These are phyloP conservation scores for Kingdonia uniflora DNA, from an alignment of 164 flowering plant genomes.

Conservation along the genomic window DNA sequence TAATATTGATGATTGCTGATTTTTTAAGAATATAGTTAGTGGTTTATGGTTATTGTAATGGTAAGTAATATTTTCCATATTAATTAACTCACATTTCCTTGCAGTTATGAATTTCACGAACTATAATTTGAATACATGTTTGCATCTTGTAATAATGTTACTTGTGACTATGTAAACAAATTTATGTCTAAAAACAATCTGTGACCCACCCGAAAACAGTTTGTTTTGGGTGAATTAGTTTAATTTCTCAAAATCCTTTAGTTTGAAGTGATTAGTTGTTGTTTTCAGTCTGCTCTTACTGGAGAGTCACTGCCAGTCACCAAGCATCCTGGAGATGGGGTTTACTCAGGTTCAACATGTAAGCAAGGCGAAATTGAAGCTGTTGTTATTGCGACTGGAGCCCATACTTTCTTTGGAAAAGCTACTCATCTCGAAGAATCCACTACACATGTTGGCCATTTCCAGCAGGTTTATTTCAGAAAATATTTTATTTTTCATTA, in stretches of 20 bases:
- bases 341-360: conserved; percentile 81
- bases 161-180: too few species aligned
- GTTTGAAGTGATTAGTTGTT: conserved; percentile 5
- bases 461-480: conserved; percentile 46
- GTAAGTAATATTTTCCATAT: too few species aligned
- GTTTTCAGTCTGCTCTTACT: conserved; percentile 62
- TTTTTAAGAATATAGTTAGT: too few species aligned
- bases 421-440: conserved; percentile 80
- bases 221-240: neutral
- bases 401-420: conserved; percentile 78
- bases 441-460: conserved; percentile 71
- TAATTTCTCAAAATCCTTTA: neutral
- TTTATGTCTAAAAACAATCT: too few species aligned
- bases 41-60: too few species aligned
- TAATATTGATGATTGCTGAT: too few species aligned
- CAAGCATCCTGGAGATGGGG: conserved; percentile 62
- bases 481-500: too few species aligned
- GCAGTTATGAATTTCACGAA: too few species aligned
- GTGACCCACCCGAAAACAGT: too few species aligned
- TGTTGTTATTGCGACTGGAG: conserved; percentile 80
- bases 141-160: too few species aligned
- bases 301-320: conserved; percentile 83
- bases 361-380: conserved; percentile 85
- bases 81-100: too few species aligned
- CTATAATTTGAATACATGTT: too few species aligned